Base-by-base conservation (phyloP, 2,329 filamentous ascomycete genomes). In the Diaporthe longicolla region DNA sequence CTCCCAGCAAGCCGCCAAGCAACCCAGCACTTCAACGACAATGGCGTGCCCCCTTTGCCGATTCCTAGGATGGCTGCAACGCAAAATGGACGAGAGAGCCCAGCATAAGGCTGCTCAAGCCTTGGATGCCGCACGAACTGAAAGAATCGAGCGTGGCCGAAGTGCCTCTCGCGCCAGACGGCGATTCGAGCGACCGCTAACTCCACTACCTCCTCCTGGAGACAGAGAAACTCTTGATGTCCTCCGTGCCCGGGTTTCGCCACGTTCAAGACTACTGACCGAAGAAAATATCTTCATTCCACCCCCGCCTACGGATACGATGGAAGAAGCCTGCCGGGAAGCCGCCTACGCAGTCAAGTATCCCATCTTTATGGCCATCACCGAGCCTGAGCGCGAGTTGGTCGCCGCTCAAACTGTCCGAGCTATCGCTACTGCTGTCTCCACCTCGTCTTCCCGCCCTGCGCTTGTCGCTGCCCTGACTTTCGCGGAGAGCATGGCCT, bases 41-140 rank as follows among this genome's bases (percentile, higher is more conserved):
- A 61, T 29, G 58, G 15, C 40, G 24, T 63, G 58, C 40, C 6
- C 3, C 58, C 32, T 63, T 26, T 63, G 58, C 58, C 58, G 58
- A 11, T 43, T 45, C 19, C 24, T 29, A 26, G 37, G 2, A 40
- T 40, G 58, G 58, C 15, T 43, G 24, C 58, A 45, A 6, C 37
- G 21, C 58, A 63, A 21, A 63, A 15, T 29, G 43, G 7, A 4
- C 17, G 17, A 7, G 43, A 19, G 43, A 32, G 52, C 52, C 52
- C 13, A 55, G 52, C 29, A 32, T 2, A 32, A 57, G 17, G 29
- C 54, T 35, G 29, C 17, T 11, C 17, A 35, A 35, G 54, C 26
- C 15, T 15, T 15, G 6, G 54, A 57, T 19, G 54, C 26, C 35
- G 54, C 54, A 57, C 54, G 17, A 11, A 15, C 26, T 29, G 26